A percentile compares a stretch with the other conserved stretches of the same genome.
These are phyloP conservation scores for Ehretia macrophylla DNA, from an alignment of 257 asterid genomes.

Conservation along the genomic window DNA sequence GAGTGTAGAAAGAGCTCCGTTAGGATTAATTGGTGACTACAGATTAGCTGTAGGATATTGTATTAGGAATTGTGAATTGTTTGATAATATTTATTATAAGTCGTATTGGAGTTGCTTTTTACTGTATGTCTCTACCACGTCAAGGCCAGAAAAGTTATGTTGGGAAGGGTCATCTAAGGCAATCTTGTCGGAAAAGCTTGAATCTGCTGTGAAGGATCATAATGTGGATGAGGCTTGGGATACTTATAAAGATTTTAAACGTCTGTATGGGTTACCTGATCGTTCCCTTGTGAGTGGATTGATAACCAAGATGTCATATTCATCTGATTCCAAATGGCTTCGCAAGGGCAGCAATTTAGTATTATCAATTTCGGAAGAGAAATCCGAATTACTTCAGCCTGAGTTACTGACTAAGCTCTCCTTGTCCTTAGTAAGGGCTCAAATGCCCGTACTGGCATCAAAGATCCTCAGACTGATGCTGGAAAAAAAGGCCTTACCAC, in stretches of 20 bases:
- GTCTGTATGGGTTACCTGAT: conserved; percentile 62
- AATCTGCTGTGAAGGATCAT: conserved; percentile 56
- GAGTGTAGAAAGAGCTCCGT: background rate
- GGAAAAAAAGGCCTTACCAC: conserved; percentile 41
- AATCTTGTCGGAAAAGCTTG: conserved; percentile 49
- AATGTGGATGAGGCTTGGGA: conserved; percentile 66
- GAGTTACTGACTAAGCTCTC: conserved; percentile 54
- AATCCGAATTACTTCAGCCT: conserved; percentile 36
- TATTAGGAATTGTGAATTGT: background rate
- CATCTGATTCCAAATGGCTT: conserved; percentile 53
- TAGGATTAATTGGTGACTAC: background rate
- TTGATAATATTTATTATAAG: background rate
- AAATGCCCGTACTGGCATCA: conserved; percentile 59
- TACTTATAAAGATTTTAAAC: conserved; percentile 52
- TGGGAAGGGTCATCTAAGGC: conserved; percentile 34
- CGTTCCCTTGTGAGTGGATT: conserved; percentile 36
- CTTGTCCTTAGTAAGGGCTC: conserved; percentile 70
- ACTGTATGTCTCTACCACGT: background rate
- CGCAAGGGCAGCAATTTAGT: conserved; percentile 55
- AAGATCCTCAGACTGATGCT: conserved; percentile 53
- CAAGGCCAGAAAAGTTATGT: conserved; percentile 26
- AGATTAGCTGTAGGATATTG: background rate
- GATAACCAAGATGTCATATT: conserved; percentile 60
- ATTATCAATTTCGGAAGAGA: conserved; percentile 45
- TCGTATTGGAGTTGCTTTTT: background rate